Percentiles rank a stretch among this genome's conserved stretches.
Conservation (phyloP, 306 rosid species). For the Fagus crenata region DNA sequence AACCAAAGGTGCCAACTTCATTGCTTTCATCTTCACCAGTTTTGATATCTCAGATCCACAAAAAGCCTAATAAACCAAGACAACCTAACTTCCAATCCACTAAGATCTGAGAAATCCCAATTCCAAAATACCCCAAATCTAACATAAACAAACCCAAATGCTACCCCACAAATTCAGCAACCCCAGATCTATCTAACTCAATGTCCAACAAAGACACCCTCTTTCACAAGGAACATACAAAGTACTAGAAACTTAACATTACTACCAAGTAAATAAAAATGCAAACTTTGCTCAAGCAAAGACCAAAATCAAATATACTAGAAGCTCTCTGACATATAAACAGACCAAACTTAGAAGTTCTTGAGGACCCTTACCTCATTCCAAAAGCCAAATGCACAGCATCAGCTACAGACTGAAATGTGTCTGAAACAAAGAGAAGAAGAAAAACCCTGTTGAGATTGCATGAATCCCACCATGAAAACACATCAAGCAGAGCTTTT, state of each 20-base stretch:
- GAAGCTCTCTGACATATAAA: slow-evolving; percentile 20
- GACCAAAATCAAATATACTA: slow-evolving; percentile 6
- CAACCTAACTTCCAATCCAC: slow-evolving; percentile 12
- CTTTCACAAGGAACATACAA: neutral
- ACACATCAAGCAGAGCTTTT: slow-evolving; percentile 30
- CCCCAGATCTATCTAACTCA: slow-evolving; percentile 34
- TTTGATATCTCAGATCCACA: slow-evolving; percentile 21
- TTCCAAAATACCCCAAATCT: neutral
- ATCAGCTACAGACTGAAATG: slow-evolving; percentile 25
- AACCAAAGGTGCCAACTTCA: slow-evolving; percentile 43
- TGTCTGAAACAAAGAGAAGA: slow-evolving; percentile 17
- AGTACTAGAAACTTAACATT: slow-evolving; percentile 3
- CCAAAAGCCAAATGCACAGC: slow-evolving; percentile 9
- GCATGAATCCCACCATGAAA: slow-evolving; percentile 30
- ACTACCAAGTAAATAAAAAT: neutral
- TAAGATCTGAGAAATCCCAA: slow-evolving; percentile 26
- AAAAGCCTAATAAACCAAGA: slow-evolving; percentile 7
- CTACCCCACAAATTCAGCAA: slow-evolving; percentile 12
- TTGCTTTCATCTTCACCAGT: slow-evolving; percentile 50
- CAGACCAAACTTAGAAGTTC: slow-evolving; percentile 4
- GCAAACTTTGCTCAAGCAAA: slow-evolving; percentile 24
- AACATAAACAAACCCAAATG: neutral
- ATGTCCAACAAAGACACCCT: slow-evolving; percentile 9
- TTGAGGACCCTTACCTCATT: slow-evolving; percentile 33
- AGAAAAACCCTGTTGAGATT: slow-evolving; percentile 24